Evolutionary conservation across 116 monocot genomes (phyloP), one percentile per base, ranked within the genome.

Genomic region (Thalassia testudinum): DNA sequence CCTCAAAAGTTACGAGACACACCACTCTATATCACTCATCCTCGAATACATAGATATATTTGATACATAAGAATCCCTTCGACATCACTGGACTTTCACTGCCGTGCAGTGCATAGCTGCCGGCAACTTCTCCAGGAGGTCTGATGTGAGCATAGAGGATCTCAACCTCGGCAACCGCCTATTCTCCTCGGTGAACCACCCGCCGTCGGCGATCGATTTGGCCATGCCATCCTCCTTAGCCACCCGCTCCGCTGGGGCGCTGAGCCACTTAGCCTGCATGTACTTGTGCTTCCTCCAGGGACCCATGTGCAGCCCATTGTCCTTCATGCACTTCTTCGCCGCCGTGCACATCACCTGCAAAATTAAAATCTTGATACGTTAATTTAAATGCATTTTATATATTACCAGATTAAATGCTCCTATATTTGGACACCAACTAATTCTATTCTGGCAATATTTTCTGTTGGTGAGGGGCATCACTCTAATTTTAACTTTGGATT

Each of bases 251-350:
- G 56, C 69, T 43, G 62, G 71, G 11, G 69, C 37, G 26, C 59
- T 63, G 4, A 75, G 55, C 89, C 89, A 97, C 49, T 97, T 97
- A 26, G 85, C 61, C 43, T 67, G 74, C 97, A 97, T 97, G 76
- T 97, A 88, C 74, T 88, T 75, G 60, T 81, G 73, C 70, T 95
- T 88, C 75, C 95, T 65, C 88, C 97, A 97, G 16, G 97, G 97
- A 0, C 48, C 84, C 82, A 97, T 79, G 51, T 97, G 85, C 97
- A 97, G 85, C 59, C 67, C 73, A 62, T 89, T 97, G 28, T 89
- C 97, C 75, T 89, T 85, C 79, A 79, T 77, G 72, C 88, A 97
- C 57, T 61, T 76, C 84, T 97, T 82, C 16, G 75, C 97, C 14
- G 85, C 84, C 0, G 54, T 60, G 49, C 89, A 97, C 61, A 88